Percentiles rank a stretch among this genome's conserved stretches.
Evolutionary conservation across 2,329 filamentous ascomycete genomes (phyloP).

Genomic region (Escovopsis weberi): DNA sequence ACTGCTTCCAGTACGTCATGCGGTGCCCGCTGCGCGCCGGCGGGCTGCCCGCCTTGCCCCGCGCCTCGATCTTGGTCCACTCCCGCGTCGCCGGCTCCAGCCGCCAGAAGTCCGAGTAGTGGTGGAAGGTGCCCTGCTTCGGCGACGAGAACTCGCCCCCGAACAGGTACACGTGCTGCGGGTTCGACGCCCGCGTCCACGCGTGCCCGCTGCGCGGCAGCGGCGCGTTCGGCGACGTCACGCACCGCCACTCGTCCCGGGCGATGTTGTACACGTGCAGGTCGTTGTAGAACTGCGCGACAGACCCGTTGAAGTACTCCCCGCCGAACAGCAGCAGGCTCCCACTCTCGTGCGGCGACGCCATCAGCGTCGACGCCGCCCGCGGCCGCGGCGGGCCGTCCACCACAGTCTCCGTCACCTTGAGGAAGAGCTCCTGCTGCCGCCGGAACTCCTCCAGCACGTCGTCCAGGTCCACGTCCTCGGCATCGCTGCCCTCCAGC

Average conservation of each 20-base stretch:
- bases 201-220: conserved; percentile 86
- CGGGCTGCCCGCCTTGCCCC: conserved; percentile 63
- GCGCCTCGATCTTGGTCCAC: conserved; percentile 77
- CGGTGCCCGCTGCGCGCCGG: conserved; percentile 81
- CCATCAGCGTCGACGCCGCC: conserved; percentile 67
- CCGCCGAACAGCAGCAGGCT: conserved; percentile 87
- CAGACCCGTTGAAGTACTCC: conserved; percentile 86
- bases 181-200: conserved; percentile 80
- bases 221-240: conserved; percentile 83
- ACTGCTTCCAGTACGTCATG: conserved; percentile 96
- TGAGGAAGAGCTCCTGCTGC: conserved; percentile 85
- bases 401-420: conserved; percentile 69
- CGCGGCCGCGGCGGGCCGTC: conserved; percentile 62
- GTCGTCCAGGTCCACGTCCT: conserved; percentile 84
- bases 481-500: conserved; percentile 68
- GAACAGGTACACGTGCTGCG: conserved; percentile 77
- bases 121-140: conserved; percentile 96
- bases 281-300: conserved; percentile 60
- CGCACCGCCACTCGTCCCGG: conserved; percentile 76
- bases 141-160: conserved; percentile 94
- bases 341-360: conserved; percentile 72
- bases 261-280: conserved; percentile 61
- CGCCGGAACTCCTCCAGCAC: conserved; percentile 88
- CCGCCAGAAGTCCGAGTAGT: conserved; percentile 98
- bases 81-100: conserved; percentile 73